Conservation (phyloP, 2,329 filamentous ascomycete species). For the Neonectria faginata region DNA sequence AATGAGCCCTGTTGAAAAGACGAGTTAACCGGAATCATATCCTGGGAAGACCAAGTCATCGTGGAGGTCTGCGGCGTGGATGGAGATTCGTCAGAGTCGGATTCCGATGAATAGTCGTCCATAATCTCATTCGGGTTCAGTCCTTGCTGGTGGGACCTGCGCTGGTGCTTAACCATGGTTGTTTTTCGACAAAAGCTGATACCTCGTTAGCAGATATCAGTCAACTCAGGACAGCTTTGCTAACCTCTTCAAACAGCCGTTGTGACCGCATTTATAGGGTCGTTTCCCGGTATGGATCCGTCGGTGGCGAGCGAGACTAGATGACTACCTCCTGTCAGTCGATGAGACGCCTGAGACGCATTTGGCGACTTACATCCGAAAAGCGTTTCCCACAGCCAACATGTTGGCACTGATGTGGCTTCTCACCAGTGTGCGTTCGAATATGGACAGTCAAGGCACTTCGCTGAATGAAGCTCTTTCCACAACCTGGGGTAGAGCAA, state of each 20-base stretch:
- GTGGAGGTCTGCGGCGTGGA: slow-evolving; percentile 66
- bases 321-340: slow-evolving; percentile 61
- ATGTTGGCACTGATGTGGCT: slow-evolving; percentile 76
- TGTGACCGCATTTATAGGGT: slow-evolving; percentile 72
- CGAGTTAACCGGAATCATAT: slow-evolving; percentile 55
- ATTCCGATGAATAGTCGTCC: slow-evolving; percentile 67
- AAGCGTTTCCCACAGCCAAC: slow-evolving; percentile 75
- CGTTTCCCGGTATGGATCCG: slow-evolving; percentile 75
- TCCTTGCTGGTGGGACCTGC: slow-evolving; percentile 70
- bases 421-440: slow-evolving; percentile 77
- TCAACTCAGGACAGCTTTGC: slow-evolving; percentile 19
- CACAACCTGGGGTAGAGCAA: slow-evolving; percentile 70
- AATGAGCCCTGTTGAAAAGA: slow-evolving; percentile 53
- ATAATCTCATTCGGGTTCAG: slow-evolving; percentile 65
- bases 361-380: slow-evolving; percentile 68
- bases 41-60: slow-evolving; percentile 64
- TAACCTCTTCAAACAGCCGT: slow-evolving; percentile 72
- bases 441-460: slow-evolving; percentile 78
- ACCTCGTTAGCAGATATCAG: slow-evolving; percentile 34
- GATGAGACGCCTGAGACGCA: background rate
- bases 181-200: slow-evolving; percentile 77
- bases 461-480: slow-evolving; percentile 78
- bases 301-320: slow-evolving; percentile 72
- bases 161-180: slow-evolving; percentile 76
- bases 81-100: slow-evolving; percentile 69